A percentile compares a stretch with the other conserved stretches of the same genome.
Conservation (phyloP, 2,329 filamentous ascomycete genomes). For the Penicillium sp. region DNA sequence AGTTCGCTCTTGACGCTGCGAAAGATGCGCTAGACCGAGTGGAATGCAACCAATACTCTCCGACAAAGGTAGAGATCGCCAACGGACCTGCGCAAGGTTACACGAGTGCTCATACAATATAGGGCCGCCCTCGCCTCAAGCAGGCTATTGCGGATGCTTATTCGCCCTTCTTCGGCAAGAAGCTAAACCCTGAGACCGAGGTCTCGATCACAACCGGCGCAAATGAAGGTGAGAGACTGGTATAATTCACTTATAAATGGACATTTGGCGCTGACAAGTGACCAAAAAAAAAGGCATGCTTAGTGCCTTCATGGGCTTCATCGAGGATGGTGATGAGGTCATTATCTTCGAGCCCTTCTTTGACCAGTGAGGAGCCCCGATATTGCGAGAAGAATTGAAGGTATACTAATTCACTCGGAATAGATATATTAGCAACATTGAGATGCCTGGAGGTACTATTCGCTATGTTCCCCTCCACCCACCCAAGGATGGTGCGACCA, state of each 20-base stretch:
- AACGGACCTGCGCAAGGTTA: neutral
- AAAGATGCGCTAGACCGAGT: conserved; percentile 85
- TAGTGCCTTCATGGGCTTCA: conserved; percentile 95
- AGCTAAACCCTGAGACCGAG: conserved; percentile 83
- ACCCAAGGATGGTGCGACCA: conserved; percentile 71
- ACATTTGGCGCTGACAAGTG: neutral
- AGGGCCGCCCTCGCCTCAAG: conserved; percentile 82
- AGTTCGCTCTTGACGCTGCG: conserved; percentile 86
- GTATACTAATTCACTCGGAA: neutral
- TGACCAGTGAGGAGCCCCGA: conserved; percentile 65
- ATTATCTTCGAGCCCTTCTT: conserved; percentile 99
- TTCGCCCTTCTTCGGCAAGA: conserved; percentile 79
- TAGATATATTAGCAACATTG: conserved; percentile 92
- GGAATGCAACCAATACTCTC: conserved; percentile 98
- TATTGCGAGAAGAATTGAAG: neutral
- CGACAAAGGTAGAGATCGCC: conserved; percentile 63
- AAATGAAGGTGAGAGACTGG: conserved; percentile 44
- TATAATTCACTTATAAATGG: neutral
- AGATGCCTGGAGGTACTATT: conserved; percentile 94
- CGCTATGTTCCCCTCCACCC: conserved; percentile 95
- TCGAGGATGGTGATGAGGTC: conserved; percentile 91
- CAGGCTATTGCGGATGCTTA: conserved; percentile 93
- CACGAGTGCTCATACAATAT: conserved; percentile 9
- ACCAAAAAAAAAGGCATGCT: conserved; percentile 65
- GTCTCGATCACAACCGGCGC: conserved; percentile 82